Evolutionary conservation across 768 basidiomycete genomes (phyloP).

Genomic region (Lanmaoa pseudosensibilis): DNA sequence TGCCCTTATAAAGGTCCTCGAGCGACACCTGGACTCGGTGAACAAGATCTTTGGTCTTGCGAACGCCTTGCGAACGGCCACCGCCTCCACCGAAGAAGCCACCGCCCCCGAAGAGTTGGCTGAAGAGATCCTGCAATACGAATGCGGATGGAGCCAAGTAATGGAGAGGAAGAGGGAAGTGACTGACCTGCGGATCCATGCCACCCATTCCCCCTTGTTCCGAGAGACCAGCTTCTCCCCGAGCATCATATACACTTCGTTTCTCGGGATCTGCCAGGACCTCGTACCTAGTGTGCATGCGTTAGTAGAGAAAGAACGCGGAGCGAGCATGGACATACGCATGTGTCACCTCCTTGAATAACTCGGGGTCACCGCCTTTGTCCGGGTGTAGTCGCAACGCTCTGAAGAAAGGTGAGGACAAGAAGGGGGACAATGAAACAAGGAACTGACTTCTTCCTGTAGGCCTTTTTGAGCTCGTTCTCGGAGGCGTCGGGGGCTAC

Average conservation of each 20-base stretch:
- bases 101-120: conserved; percentile 89
- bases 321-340: conserved; percentile 56
- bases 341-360: conserved; percentile 97
- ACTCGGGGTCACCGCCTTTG: conserved; percentile 94
- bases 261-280: conserved; percentile 87
- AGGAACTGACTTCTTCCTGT: conserved; percentile 77
- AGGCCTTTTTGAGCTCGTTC: conserved; percentile 89
- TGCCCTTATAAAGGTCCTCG: conserved; percentile 98
- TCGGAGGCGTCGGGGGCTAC: conserved; percentile 78
- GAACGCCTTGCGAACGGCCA: conserved; percentile 68
- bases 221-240: conserved; percentile 88
- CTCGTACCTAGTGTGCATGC: conserved; percentile 67
- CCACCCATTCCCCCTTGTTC: conserved; percentile 90
- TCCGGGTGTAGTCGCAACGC: conserved; percentile 86
- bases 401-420: conserved; percentile 39
- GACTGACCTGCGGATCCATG: conserved; percentile 89
- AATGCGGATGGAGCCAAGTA: background rate
- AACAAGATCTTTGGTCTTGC: conserved; percentile 97
- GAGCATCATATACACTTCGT: conserved; percentile 79
- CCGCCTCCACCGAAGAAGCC: conserved; percentile 72
- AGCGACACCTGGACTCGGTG: conserved; percentile 96
- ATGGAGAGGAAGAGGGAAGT: background rate
- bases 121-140: conserved; percentile 81
- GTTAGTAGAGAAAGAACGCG: conserved; percentile 1
- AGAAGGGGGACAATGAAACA: background rate